A percentile compares a stretch with the other conserved stretches of the same genome.
Conservation (phyloP, 2,329 filamentous ascomycete species). For the Geoglossum cookeanum region DNA sequence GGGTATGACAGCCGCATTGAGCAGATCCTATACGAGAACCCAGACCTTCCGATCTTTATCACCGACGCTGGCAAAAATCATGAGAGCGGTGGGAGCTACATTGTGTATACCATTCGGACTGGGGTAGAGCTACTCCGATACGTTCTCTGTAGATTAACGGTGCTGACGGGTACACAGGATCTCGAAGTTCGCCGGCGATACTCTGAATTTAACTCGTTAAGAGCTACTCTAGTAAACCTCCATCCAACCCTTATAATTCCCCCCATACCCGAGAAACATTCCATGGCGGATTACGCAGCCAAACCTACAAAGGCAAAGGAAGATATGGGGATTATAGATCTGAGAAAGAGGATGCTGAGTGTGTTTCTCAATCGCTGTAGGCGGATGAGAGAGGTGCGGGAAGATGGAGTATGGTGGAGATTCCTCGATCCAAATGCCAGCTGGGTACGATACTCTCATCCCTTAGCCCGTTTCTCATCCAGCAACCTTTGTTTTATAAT, state of each 20-base stretch:
- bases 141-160: constrained; percentile 5
- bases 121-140: constrained; percentile 40
- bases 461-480: neutral
- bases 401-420: constrained; percentile 93
- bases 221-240: constrained; percentile 71
- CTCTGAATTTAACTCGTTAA: constrained; percentile 85
- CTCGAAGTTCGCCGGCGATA: constrained; percentile 88
- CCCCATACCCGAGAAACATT: constrained; percentile 96
- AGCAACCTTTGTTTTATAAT: neutral
- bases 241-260: constrained; percentile 93
- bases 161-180: constrained; percentile 37
- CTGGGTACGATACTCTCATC: constrained; percentile 46
- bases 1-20: constrained; percentile 92
- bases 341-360: constrained; percentile 88
- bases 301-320: constrained; percentile 97
- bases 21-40: constrained; percentile 92
- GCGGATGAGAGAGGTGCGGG: constrained; percentile 75
- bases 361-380: constrained; percentile 91
- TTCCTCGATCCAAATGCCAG: constrained; percentile 96
- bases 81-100: constrained; percentile 81
- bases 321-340: constrained; percentile 88
- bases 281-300: constrained; percentile 94
- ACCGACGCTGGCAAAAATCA: constrained; percentile 88
- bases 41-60: constrained; percentile 74
- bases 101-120: constrained; percentile 92